Evolutionary conservation across 345 rosid species (phyloP), one percentile per base, ranked within the genome.

Genomic region (Schrenkiella parvula): DNA sequence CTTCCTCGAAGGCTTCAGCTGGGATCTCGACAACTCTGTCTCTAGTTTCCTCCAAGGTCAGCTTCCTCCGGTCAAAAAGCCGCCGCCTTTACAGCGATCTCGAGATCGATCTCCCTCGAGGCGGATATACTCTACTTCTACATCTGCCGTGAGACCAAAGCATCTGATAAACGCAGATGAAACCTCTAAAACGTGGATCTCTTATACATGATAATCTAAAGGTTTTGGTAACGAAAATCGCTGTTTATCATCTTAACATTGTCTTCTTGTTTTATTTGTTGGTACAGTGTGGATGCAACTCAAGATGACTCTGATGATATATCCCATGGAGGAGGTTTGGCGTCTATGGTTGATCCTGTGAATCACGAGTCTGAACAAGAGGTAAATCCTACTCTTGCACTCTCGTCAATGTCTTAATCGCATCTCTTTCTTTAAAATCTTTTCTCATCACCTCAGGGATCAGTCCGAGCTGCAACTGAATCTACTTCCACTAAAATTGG

Each of bases 1-100:
- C 50, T 66, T 15, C 35, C 71, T 66, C 21, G 71, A 66, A 66
- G 21, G 38, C 50, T 66, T 52, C 25, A 17, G 28, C 38, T 66
- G 60, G 71, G 21, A 25, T 66, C 35, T 66, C 5, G 28, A 66
- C 3, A 22, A 38, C 8, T 60, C 71, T 8, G 21, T 66, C 60
- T 66, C 62, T 53, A n/a, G 62, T 39, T 53, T 67, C 37, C 62
- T 67, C 46, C 1, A 15, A 17, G 50, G 41, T 8, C 18, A 51
- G 1, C 38, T 66, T 37, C 62, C 74, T 35, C 51, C 51, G 0
- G 2, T 26, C 15, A 17, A 59, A 47, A 11, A 58, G 2, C 64
- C 10, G 14, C 44, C 34, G 21, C n/a, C n/a, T n/a, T 58, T 44
- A 23, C 21, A 21, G 23, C 54, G 46, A 43, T 31, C 22, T 44